A percentile compares a stretch with the other conserved stretches of the same genome.
Conservation (phyloP, 1,284 basidiomycete genomes). For the Anthracocystis walkeri region DNA sequence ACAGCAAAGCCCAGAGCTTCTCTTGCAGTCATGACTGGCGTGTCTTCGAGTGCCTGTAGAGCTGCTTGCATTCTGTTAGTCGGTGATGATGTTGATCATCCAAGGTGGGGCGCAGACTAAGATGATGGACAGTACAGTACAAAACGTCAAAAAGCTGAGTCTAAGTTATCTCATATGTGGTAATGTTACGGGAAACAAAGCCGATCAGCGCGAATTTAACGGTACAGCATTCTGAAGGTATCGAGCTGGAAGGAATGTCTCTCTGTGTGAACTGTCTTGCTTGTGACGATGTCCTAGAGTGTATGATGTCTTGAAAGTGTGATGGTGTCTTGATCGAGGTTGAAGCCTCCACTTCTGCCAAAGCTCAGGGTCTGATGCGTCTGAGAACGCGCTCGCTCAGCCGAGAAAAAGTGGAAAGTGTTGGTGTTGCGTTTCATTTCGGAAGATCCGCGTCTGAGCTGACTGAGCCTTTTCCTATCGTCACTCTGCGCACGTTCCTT, state of each 20-base stretch:
- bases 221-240: too few species aligned
- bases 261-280: too few species aligned
- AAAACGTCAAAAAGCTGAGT: too few species aligned
- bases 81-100: neutral
- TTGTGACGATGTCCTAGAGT: too few species aligned
- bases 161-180: too few species aligned
- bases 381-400: neutral
- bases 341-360: neutral
- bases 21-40: neutral
- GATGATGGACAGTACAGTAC: too few species aligned
- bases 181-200: too few species aligned
- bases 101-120: too few species aligned
- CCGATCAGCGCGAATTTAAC: too few species aligned
- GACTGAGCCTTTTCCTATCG: constrained; percentile 16
- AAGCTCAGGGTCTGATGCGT: neutral
- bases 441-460: constrained; percentile 17
- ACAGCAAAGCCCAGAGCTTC: neutral
- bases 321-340: neutral
- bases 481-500: neutral
- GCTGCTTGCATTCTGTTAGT: neutral
- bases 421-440: constrained; percentile 22
- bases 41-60: neutral
- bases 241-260: too few species aligned
- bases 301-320: too few species aligned
- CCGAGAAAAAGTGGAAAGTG: neutral